These are phyloP conservation scores for Aspergillus sclerotiicarbonarius DNA, from an alignment of 495 filamentous ascomycete genomes.

Conservation along the genomic window DNA sequence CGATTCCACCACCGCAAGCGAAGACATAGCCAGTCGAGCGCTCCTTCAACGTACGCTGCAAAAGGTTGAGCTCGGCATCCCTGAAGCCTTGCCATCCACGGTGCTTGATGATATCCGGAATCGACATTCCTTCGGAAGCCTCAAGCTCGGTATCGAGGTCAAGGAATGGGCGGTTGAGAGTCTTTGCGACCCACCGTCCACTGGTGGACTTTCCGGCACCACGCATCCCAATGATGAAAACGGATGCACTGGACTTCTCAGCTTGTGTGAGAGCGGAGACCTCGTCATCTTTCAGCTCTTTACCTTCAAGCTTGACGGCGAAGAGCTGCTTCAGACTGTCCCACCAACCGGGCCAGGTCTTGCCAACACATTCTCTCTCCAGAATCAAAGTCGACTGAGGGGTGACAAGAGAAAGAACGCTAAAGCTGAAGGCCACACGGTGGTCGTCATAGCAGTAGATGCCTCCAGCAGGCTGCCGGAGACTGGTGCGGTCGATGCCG, in stretches of 20 bases:
- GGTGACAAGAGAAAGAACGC: constrained; percentile 77
- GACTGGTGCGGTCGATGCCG: constrained; percentile 58
- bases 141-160: constrained; percentile 91
- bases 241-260: constrained; percentile 53
- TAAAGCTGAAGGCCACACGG: constrained; percentile 97
- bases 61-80: constrained; percentile 70
- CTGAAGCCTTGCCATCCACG: constrained; percentile 90
- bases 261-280: constrained; percentile 23
- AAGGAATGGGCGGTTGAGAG: constrained; percentile 72
- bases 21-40: constrained; percentile 76
- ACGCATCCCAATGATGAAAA: constrained; percentile 96
- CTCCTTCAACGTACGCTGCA: constrained; percentile 70
- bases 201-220: constrained; percentile 96
- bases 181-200: constrained; percentile 74
- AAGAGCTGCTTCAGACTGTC: constrained; percentile 78
- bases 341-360: constrained; percentile 99
- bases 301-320: constrained; percentile 67
- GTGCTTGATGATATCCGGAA: constrained; percentile 77
- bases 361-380: constrained; percentile 89
- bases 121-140: constrained; percentile 62
- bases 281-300: constrained; percentile 55
- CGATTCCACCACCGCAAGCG: constrained; percentile 90
- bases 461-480: constrained; percentile 62
- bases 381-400: constrained; percentile 73
- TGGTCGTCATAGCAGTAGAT: constrained; percentile 98